phyloP scores from a whole-genome alignment of 106 monocot species.

The Gastrodia elata region DNA sequence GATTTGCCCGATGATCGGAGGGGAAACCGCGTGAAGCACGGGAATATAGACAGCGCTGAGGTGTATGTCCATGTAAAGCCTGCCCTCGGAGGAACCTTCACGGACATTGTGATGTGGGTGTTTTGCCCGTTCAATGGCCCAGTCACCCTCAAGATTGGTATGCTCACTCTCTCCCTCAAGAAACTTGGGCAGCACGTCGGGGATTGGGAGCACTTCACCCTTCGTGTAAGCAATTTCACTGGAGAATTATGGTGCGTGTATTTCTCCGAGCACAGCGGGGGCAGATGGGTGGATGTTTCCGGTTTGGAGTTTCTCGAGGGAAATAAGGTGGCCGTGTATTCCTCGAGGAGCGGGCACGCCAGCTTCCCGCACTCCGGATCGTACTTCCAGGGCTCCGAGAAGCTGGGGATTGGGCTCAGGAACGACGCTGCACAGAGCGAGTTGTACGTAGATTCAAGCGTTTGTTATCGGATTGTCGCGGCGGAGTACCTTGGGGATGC shows the following conservation, averaged over 20 bases:
- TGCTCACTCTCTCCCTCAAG: slow-evolving; percentile 38
- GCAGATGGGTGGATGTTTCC: slow-evolving; percentile 70
- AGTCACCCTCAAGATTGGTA: slow-evolving; percentile 64
- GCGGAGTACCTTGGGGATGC: slow-evolving; percentile 75
- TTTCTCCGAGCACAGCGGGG: slow-evolving; percentile 95
- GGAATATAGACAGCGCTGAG: slow-evolving; percentile 61
- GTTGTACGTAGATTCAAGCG: slow-evolving; percentile 64
- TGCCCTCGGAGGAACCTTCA: slow-evolving; percentile 79
- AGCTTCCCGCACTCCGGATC: slow-evolving; percentile 66
- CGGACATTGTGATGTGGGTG: slow-evolving; percentile 92
- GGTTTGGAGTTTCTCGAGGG: slow-evolving; percentile 68
- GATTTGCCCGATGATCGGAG: slow-evolving; percentile 67
- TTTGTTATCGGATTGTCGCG: slow-evolving; percentile 54
- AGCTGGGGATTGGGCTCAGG: slow-evolving; percentile 79
- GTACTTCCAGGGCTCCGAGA: slow-evolving; percentile 74
- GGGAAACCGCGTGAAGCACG: slow-evolving; percentile 37
- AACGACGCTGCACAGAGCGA: slow-evolving; percentile 73
- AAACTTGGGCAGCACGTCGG: slow-evolving; percentile 75
- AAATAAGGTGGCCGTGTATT: slow-evolving; percentile 71
- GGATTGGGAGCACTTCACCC: slow-evolving; percentile 99
- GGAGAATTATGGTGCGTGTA: slow-evolving; percentile 80
- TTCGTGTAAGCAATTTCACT: slow-evolving; percentile 74
- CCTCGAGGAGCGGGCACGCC: slow-evolving; percentile 84
- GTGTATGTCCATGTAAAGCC: slow-evolving; percentile 91
- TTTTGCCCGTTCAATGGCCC: slow-evolving; percentile 99